These are phyloP conservation scores for Coelastrella sp. DNA, from an alignment of 139 green algal species.

Conservation along the genomic window DNA sequence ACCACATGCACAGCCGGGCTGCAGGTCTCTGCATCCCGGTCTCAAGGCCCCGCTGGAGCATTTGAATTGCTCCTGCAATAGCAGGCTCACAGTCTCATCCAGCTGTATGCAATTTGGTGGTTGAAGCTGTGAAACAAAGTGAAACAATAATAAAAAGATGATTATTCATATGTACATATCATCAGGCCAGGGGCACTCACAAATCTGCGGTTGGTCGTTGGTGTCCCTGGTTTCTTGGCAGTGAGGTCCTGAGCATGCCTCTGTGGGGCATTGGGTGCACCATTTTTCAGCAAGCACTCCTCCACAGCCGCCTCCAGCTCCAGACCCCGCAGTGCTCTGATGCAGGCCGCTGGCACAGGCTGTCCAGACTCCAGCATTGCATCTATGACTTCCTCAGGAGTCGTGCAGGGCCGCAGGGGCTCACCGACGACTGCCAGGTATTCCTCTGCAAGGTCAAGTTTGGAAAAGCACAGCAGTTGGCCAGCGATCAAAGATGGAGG, in stretches of 20 bases:
- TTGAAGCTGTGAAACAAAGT: too few species aligned
- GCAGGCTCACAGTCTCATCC: too few species aligned
- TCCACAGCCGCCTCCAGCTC: background rate
- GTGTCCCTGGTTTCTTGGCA: constrained; percentile 22
- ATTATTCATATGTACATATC: too few species aligned
- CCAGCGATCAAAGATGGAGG: background rate
- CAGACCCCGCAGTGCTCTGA: background rate
- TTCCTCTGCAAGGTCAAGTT: background rate
- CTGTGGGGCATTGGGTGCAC: background rate
- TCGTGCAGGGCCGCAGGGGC: constrained; percentile 17
- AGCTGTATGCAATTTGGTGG: too few species aligned
- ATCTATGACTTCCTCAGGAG: background rate
- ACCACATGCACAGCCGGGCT: too few species aligned
- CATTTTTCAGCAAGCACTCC: background rate
- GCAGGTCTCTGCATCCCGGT: too few species aligned
- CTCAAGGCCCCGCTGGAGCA: too few species aligned
- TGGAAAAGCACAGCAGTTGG: too few species aligned
- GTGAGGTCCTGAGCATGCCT: background rate
- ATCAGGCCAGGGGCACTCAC: background rate
- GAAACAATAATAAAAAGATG: too few species aligned
- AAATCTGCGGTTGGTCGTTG: constrained; percentile 25
- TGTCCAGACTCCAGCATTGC: background rate
- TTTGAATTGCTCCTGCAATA: too few species aligned
- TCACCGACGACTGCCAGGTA: background rate
- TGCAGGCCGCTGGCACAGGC: background rate